These are phyloP conservation scores for Calonectria hongkongensis DNA, from an alignment of 2,329 filamentous ascomycete species.

Conservation along the genomic window DNA sequence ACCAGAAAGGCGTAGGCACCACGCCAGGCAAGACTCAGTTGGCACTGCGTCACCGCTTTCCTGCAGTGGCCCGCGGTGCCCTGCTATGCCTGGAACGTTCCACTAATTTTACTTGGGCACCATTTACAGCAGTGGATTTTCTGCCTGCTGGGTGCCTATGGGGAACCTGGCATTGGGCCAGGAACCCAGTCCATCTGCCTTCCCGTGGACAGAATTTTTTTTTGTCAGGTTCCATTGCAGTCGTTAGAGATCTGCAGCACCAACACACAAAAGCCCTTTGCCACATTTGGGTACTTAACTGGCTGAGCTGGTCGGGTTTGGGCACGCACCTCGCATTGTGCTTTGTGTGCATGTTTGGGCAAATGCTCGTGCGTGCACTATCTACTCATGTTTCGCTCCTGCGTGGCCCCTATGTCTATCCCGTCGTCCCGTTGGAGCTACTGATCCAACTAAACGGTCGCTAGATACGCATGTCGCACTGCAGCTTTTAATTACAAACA, in stretches of 20 bases:
- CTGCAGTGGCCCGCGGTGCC: conserved; percentile 23
- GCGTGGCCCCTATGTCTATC: conserved; percentile 3
- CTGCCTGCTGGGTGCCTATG: conserved; percentile 37
- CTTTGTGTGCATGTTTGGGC: conserved; percentile 9
- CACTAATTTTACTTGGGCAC: conserved; percentile 49
- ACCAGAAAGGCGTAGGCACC: neutral
- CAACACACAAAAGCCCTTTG: neutral
- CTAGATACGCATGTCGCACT: conserved; percentile 23
- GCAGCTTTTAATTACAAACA: conserved; percentile 23
- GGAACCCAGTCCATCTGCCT: conserved; percentile 6
- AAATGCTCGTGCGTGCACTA: neutral
- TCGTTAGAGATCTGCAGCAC: conserved; percentile 8
- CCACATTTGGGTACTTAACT: neutral
- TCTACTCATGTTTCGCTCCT: neutral
- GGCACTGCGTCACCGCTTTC: conserved; percentile 37
- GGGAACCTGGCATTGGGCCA: conserved; percentile 6
- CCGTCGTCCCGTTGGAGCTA: neutral
- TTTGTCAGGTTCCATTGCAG: neutral
- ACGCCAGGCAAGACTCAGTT: neutral
- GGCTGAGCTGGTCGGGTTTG: neutral
- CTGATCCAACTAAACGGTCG: conserved; percentile 9
- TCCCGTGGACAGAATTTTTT: neutral
- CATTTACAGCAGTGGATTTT: conserved; percentile 27
- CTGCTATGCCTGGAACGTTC: conserved; percentile 49
- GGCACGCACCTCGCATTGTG: conserved; percentile 10